Base-by-base conservation (phyloP, 2,329 filamentous ascomycete species). In the Fusarium avenaceum region DNA sequence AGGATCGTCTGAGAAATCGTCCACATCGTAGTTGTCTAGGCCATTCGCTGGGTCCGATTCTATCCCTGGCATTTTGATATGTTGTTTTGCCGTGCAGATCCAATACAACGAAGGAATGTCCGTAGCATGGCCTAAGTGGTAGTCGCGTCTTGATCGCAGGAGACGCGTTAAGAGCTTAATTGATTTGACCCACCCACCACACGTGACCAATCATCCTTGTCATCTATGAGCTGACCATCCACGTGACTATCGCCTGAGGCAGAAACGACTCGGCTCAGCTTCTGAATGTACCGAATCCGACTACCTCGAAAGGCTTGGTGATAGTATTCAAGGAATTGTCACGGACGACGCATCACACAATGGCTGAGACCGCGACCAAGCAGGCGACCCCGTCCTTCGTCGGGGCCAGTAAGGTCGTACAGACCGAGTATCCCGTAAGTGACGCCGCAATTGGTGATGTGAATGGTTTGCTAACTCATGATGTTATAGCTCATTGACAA, bases 401-500 rank as follows among this genome's bases (percentile, higher is more conserved):
- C 58, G 79, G 78, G 60, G 75, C 78, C 60, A 90, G 91, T 78
- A 96, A 96, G 88, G 86, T 89, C 78, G 83, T 94, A 74, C 86
- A 90, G 79, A 92, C 92, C 75, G 90, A 96, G 64, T 98, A 92
- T 80, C 95, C 95, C 61, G 96, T 98, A 84, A 76, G 92, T 84
- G 64, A 58, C 28, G 53, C 8, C 46, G 17, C 67, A 52, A 63
- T 67, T 70, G 68, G 30, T 46, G 39, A 55, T 62, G 67, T 67
- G 75, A 73, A 69, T 59, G 58, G 48, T 47, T 63, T 59, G 63
- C 70, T 69, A 60, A 69, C 63, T 69, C 75, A 46, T 60, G 67
- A 76, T 76, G 72, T 82, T 77, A 72, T 83, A 99, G 96, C 92
- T 98, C 84, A 98, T 99, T 82, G 96, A 99, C 85, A 96, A 93